Percentiles rank a stretch among this genome's conserved stretches.
phyloP scores from a whole-genome alignment of 2,329 filamentous ascomycete species.

The Cytospora leucostoma region DNA sequence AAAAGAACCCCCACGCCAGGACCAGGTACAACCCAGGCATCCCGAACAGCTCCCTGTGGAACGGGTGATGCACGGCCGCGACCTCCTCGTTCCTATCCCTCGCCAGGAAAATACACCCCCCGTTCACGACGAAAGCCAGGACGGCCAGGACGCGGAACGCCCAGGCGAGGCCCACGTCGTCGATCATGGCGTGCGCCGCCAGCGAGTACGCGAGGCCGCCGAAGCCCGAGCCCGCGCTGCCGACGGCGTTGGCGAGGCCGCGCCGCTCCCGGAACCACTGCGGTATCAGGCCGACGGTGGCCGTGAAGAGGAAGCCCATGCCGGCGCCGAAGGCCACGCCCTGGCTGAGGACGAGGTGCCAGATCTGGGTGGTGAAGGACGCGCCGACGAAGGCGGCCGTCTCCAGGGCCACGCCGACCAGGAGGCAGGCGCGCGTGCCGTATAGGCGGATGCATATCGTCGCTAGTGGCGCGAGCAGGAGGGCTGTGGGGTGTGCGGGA shows the following conservation, averaged over 20 bases:
- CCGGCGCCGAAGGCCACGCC: slow-evolving; percentile 77
- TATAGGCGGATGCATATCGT: slow-evolving; percentile 61
- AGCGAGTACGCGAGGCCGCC: slow-evolving; percentile 73
- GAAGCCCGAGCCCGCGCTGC: slow-evolving; percentile 69
- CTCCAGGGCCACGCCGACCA: slow-evolving; percentile 66
- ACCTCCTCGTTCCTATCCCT: slow-evolving; percentile 72
- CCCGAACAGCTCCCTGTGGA: slow-evolving; percentile 64
- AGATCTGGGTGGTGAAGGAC: slow-evolving; percentile 67
- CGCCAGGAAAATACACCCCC: slow-evolving; percentile 62
- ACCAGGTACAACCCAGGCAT: slow-evolving; percentile 64
- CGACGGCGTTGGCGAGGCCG: slow-evolving; percentile 69
- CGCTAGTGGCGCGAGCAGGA: slow-evolving; percentile 68
- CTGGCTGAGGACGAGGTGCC: slow-evolving; percentile 76
- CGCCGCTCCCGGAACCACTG: slow-evolving; percentile 74
- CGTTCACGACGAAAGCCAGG: slow-evolving; percentile 64
- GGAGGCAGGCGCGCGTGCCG: slow-evolving; percentile 65
- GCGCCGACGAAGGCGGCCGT: slow-evolving; percentile 67
- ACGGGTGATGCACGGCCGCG: slow-evolving; percentile 66
- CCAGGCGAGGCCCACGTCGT: slow-evolving; percentile 64
- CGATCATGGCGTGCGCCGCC: slow-evolving; percentile 68
- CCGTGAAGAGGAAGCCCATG: slow-evolving; percentile 76
- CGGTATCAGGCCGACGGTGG: slow-evolving; percentile 65
- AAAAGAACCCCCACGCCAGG: slow-evolving; percentile 68
- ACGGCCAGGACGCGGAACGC: slow-evolving; percentile 67
- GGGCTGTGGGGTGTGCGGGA: slow-evolving; percentile 44